Base-by-base conservation (phyloP, 176 grass and related monocot species). In the Eremochloa ophiuroides region DNA sequence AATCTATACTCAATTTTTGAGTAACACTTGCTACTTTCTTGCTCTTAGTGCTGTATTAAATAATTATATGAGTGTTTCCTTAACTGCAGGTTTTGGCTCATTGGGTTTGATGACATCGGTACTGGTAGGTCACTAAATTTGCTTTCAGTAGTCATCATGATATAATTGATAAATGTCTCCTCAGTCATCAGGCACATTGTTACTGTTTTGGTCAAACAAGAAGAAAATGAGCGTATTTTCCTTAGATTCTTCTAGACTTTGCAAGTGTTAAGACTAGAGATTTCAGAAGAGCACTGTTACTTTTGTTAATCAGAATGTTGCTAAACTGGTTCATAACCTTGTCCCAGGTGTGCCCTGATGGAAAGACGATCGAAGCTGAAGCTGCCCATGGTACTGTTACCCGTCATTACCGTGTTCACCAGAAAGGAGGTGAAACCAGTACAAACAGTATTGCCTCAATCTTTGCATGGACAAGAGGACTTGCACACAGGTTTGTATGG, bases 281-380 rank as follows among this genome's bases (percentile, higher is more conserved):
- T n/a, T 83, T 75, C n/a, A 66, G 40, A 53, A 13, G 41, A 74
- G 17, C 56, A 40, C 14, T 13, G 2, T 14, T 29, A 53, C 20
- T 74, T 40, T 18, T 58, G 20, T 73, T 23, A n/a, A 51, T 18
- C 42, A 38, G 10, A 66, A 26, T 73, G 68, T 8, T 18, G 18
- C 47, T 84, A 26, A 59, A 20, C 14, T 44, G 8, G 17, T 76
- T 68, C 7, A 42, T 31, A 40, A 22, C 9, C 25, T 58, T 84
- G 25, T 42, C 25, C 6, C 75, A 92, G 90, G 79, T 92, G 30
- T 89, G 86, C 56, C 87, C 87, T 59, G 83, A 92, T 66, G 83
- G 90, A 9, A 92, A 92, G 85, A 91, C 89, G 25, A 88, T 91
- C 7, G 89, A 91, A 88, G 89, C 89, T 61, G 89, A 91, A 91